Evolutionary conservation across 2,329 filamentous ascomycete species (phyloP), one percentile per base, ranked within the genome.

Genomic region (Phoma herbarum): DNA sequence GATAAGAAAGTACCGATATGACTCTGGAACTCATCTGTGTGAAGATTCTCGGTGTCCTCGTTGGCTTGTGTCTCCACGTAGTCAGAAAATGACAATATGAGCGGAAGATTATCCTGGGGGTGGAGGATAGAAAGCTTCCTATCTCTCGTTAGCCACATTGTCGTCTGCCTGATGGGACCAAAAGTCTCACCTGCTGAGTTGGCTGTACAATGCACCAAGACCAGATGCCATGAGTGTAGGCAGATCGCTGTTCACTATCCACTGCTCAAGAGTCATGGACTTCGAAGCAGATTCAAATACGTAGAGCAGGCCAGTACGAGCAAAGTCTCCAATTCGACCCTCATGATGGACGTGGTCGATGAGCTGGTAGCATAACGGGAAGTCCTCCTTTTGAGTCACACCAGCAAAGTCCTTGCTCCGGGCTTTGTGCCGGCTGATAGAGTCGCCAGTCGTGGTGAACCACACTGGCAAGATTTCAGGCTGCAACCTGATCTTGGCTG

Each of bases 261-360:
- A 99, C 71, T 92, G 91, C 79, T 99, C 95, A 59, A 99, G 78
- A 1, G 88, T 85, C 20, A 88, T 86, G 0, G 93, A 96, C 65
- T 88, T 90, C 0, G 92, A 94, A 0, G 94, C 92, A 0, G 92
- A 91, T 78, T 98, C 94, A 67, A 98, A 97, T 59, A 99, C 91
- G 78, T 99, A 99, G 8, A 99, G 84, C 61, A 99, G 77, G 0
- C 95, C 95, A 0, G 95, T 99, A 57, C 95, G 85, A 2, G 95
- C 94, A 81, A 99, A 99, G 77, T 99, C 95, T 12, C 95, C 95
- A 18, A 96, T 90, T 55, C 94, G 89, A 41, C 95, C 95, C 74
- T 97, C 94, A 66, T 96, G 90, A 72, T 99, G 94, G 52, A 99
- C 96, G 74, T 97, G 96, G 75, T 99, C 93, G 74, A 99, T 91